These are phyloP conservation scores for Suillus discolor DNA, from an alignment of 768 basidiomycete genomes.

Conservation along the genomic window DNA sequence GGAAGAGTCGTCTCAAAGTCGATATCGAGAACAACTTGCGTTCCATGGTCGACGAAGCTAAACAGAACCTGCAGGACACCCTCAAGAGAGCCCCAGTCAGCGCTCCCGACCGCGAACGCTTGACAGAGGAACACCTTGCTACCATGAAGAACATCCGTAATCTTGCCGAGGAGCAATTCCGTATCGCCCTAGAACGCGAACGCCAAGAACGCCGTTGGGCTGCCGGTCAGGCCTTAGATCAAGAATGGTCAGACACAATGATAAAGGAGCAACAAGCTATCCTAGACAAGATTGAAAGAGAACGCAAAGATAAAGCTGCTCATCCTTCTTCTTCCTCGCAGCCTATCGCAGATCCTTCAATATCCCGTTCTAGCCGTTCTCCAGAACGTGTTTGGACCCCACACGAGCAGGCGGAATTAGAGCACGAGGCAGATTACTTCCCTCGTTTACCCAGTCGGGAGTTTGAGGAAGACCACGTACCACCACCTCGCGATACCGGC, in stretches of 20 bases:
- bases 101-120: conserved; percentile 35
- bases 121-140: conserved; percentile 40
- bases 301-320: conserved; percentile 28
- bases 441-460: conserved; percentile 19
- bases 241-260: conserved; percentile 35
- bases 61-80: conserved; percentile 55
- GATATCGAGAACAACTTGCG: conserved; percentile 52
- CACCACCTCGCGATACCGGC: conserved; percentile 14
- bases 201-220: conserved; percentile 53
- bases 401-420: conserved; percentile 22
- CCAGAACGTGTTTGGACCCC: conserved; percentile 23
- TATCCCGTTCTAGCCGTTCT: conserved; percentile 16
- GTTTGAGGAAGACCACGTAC: conserved; percentile 27
- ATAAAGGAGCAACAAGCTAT: conserved; percentile 45
- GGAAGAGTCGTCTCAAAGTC: conserved; percentile 50
- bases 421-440: conserved; percentile 27
- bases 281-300: conserved; percentile 49
- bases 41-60: conserved; percentile 58
- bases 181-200: conserved; percentile 46
- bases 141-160: conserved; percentile 47
- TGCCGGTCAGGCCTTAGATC: conserved; percentile 37
- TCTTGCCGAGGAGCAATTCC: conserved; percentile 50
- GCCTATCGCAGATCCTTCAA: conserved; percentile 5
- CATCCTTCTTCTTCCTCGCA: conserved; percentile 14
- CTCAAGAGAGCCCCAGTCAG: conserved; percentile 45